Evolutionary conservation across 768 basidiomycete genomes (phyloP).

Genomic region (Cyclocybe cylindracea): DNA sequence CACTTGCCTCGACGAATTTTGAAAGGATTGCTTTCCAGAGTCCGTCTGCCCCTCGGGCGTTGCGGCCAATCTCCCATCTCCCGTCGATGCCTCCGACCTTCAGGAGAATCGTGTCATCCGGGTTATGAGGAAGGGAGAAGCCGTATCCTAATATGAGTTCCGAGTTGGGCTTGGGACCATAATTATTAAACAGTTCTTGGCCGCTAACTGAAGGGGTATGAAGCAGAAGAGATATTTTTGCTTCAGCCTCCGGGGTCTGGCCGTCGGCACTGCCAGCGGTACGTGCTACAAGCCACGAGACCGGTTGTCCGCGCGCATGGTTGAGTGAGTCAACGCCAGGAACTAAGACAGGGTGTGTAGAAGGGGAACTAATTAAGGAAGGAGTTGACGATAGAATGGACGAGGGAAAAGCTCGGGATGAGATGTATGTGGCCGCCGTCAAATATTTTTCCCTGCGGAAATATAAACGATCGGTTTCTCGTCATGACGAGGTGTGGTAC

Average conservation of each 20-base stretch:
- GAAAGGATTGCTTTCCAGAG: constrained; percentile 59
- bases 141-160: constrained; percentile 93
- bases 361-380: constrained; percentile 47
- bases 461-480: constrained; percentile 4
- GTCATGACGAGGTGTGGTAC: constrained; percentile 18
- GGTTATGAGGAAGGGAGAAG: constrained; percentile 77
- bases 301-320: constrained; percentile 76
- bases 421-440: constrained; percentile 72
- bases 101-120: constrained; percentile 84
- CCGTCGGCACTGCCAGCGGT: constrained; percentile 22
- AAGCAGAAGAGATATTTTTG: constrained; percentile 62
- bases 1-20: constrained; percentile 25
- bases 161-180: constrained; percentile 88
- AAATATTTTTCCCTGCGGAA: constrained; percentile 67
- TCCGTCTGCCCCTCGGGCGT: constrained; percentile 52
- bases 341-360: constrained; percentile 75
- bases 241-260: constrained; percentile 11
- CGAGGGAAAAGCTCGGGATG: constrained; percentile 91
- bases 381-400: constrained; percentile 64
- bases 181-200: constrained; percentile 84
- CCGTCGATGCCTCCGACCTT: constrained; percentile 62
- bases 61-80: constrained; percentile 67
- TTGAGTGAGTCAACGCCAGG: constrained; percentile 89
- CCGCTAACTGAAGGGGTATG: constrained; percentile 43
- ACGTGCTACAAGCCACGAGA: constrained; percentile 75